Evolutionary conservation across 2,329 filamentous ascomycete species (phyloP).

Genomic region (Sporothrix brasiliensis): DNA sequence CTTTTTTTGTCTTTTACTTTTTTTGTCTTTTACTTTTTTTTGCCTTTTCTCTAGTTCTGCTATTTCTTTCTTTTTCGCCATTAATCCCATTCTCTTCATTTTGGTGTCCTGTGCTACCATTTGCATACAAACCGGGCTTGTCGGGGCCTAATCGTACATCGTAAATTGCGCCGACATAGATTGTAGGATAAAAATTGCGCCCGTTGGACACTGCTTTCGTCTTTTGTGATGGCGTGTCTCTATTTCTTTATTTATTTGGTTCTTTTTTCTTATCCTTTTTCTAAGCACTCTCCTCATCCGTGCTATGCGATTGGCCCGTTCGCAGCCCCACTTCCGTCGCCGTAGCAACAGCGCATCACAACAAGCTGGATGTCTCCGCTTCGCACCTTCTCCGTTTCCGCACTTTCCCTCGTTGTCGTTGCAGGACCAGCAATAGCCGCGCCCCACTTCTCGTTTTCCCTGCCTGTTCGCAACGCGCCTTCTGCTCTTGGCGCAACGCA

Average conservation of each 20-base stretch:
- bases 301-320: conserved; percentile 29
- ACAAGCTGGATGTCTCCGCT: neutral
- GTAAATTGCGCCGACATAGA: neutral
- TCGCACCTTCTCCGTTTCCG: neutral
- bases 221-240: neutral
- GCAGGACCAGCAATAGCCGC: conserved; percentile 19
- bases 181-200: neutral
- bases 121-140: neutral
- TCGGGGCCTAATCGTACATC: neutral
- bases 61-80: neutral
- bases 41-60: neutral
- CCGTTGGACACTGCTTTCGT: neutral
- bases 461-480: conserved; percentile 14
- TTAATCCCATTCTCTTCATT: neutral
- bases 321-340: neutral
- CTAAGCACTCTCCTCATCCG: conserved; percentile 7
- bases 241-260: conserved; percentile 17
- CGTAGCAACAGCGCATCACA: conserved; percentile 30
- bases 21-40: neutral
- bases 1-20: too few species aligned
- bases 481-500: conserved; percentile 20
- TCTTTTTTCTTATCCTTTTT: neutral
- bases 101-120: neutral
- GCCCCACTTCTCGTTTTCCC: neutral
- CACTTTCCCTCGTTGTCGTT: conserved; percentile 21